Evolutionary conservation across 2,329 filamentous ascomycete genomes (phyloP).

Genomic region (Sporothrix variecibatus): DNA sequence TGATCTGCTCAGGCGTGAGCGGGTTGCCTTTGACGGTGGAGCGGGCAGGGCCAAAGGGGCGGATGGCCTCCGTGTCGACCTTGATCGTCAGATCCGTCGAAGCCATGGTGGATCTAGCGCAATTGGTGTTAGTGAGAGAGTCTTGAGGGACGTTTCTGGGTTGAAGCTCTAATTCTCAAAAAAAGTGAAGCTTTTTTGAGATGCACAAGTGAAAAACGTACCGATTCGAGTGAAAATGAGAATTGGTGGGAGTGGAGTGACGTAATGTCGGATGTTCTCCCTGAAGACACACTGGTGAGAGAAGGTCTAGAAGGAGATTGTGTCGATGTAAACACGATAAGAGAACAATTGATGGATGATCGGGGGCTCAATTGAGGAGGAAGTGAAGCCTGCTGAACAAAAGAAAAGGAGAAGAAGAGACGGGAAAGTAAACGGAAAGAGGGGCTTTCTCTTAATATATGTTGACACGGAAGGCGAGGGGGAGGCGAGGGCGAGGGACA

Average conservation of each 20-base stretch:
- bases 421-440: not conserved
- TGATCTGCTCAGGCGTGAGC: constrained; percentile 65
- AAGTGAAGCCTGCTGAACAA: not conserved
- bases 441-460: constrained; percentile 18
- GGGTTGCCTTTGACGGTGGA: constrained; percentile 64
- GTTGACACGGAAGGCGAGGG: constrained; percentile 8
- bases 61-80: constrained; percentile 57
- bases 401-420: not conserved
- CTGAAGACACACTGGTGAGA: not conserved
- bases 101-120: not conserved
- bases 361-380: not conserved
- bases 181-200: constrained; percentile 7
- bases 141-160: not conserved
- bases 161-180: not conserved
- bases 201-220: not conserved
- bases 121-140: not conserved
- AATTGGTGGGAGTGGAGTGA: not conserved
- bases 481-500: not conserved
- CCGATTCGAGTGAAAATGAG: not conserved
- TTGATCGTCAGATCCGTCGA: constrained; percentile 25
- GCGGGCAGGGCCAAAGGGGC: constrained; percentile 64
- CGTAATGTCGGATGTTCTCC: constrained; percentile 1
- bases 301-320: not conserved
- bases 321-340: not conserved
- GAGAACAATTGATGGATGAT: not conserved